phyloP scores from a whole-genome alignment of 352 stramenopile genomes.

The Phytophthora fragariaefolia region DNA sequence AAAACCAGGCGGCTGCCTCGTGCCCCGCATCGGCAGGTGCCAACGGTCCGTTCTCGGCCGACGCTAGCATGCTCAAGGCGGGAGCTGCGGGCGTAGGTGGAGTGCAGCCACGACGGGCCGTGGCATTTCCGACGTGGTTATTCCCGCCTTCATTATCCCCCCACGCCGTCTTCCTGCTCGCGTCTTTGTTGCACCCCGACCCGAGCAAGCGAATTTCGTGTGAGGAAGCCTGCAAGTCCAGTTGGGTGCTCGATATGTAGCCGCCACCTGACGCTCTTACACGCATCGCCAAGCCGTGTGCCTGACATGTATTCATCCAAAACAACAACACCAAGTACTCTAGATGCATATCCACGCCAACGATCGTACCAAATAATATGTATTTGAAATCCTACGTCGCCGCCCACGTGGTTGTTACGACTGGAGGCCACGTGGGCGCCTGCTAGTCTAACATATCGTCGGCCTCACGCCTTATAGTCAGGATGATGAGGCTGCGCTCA shows the following conservation, averaged over 20 bases:
- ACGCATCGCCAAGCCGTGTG: conserved; percentile 3
- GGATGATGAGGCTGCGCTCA: background rate
- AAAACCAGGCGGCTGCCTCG: conserved; percentile 28
- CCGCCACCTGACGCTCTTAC: background rate
- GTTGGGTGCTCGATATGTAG: conserved; percentile 66
- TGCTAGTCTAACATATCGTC: background rate
- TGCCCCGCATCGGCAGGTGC: conserved; percentile 30
- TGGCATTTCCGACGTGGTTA: conserved; percentile 85
- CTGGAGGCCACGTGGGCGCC: conserved; percentile 9
- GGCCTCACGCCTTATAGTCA: background rate
- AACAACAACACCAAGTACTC: conserved; percentile 40
- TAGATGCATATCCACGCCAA: conserved; percentile 42
- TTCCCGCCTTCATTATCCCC: conserved; percentile 82
- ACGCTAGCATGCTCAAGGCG: conserved; percentile 29
- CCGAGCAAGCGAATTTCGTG: conserved; percentile 79
- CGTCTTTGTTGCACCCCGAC: conserved; percentile 85
- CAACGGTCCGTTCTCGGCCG: conserved; percentile 33
- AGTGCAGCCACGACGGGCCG: conserved; percentile 40
- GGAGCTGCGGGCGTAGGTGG: conserved; percentile 27
- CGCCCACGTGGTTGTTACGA: conserved; percentile 12
- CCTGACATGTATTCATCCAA: conserved; percentile 34
- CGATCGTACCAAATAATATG: conserved; percentile 51
- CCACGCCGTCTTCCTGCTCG: conserved; percentile 68
- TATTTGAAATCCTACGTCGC: conserved; percentile 39
- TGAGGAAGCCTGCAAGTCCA: conserved; percentile 83